Evolutionary conservation across 345 rosid species (phyloP).

Genomic region (Populus nigra): DNA sequence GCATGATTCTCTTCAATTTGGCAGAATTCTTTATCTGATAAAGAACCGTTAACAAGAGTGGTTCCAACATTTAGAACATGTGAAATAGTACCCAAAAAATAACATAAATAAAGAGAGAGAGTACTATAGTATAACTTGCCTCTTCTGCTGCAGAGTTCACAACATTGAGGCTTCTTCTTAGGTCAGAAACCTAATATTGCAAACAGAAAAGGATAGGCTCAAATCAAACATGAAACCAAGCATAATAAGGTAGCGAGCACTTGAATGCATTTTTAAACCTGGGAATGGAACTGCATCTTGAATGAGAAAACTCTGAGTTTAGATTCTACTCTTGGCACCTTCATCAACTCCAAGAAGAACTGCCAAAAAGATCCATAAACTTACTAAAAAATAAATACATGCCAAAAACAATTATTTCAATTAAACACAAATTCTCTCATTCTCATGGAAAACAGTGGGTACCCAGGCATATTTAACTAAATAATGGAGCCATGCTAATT

Average conservation of each 20-base stretch:
- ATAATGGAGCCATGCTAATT: not conserved
- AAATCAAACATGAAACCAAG: slow-evolving; percentile 10
- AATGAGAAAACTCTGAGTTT: slow-evolving; percentile 93
- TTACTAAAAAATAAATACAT: not conserved
- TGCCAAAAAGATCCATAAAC: slow-evolving; percentile 37
- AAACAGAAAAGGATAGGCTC: slow-evolving; percentile 17
- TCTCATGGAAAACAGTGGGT: not conserved
- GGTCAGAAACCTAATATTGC: slow-evolving; percentile 65
- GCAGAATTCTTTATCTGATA: slow-evolving; percentile 61
- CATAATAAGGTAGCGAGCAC: slow-evolving; percentile 6
- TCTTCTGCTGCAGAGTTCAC: slow-evolving; percentile 81
- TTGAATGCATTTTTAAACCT: slow-evolving; percentile 47
- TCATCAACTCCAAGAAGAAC: slow-evolving; percentile 90
- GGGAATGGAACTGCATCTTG: slow-evolving; percentile 75
- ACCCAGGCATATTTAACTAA: not conserved
- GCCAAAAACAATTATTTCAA: not conserved
- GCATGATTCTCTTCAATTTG: slow-evolving; percentile 88
- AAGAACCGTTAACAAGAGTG: slow-evolving; percentile 1
- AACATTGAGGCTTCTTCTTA: slow-evolving; percentile 57
- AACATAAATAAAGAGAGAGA: not conserved
- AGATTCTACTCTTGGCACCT: slow-evolving; percentile 84
- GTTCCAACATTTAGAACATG: slow-evolving; percentile 3
- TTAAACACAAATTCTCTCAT: not conserved
- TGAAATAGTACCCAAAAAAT: slow-evolving; percentile 2
- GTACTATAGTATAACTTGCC: slow-evolving; percentile 40